A percentile compares a stretch with the other conserved stretches of the same genome.
Evolutionary conservation across 1,139 yeast genomes (phyloP).

Genomic region (Sugiyamaella sp.): DNA sequence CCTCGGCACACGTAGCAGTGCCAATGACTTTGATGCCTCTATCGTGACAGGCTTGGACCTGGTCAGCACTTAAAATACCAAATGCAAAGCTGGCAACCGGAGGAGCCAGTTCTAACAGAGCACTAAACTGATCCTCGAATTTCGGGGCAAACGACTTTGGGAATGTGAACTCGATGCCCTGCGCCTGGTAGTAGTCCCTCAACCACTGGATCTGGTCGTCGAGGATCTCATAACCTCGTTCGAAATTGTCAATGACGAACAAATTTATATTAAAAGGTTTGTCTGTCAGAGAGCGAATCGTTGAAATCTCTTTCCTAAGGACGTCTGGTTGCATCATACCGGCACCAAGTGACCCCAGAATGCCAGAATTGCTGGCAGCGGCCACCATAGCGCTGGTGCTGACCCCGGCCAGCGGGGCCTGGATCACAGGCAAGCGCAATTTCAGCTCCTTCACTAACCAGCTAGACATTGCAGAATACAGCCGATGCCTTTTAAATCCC

Average conservation of each 20-base stretch:
- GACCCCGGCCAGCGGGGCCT: constrained; percentile 57
- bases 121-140: constrained; percentile 29
- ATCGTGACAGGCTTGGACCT: constrained; percentile 41
- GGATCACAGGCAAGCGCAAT: constrained; percentile 46
- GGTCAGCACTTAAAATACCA: constrained; percentile 43
- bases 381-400: constrained; percentile 48
- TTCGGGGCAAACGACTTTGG: constrained; percentile 27
- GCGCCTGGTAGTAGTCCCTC: constrained; percentile 20
- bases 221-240: constrained; percentile 20
- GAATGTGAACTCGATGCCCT: constrained; percentile 23
- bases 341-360: constrained; percentile 51
- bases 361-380: constrained; percentile 48
- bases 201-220: constrained; percentile 25
- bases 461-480: constrained; percentile 6
- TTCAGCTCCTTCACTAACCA: constrained; percentile 10
- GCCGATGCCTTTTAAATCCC: background rate
- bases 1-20: constrained; percentile 49
- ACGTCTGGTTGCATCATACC: constrained; percentile 43
- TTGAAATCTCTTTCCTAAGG: constrained; percentile 25
- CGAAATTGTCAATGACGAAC: constrained; percentile 35
- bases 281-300: constrained; percentile 24
- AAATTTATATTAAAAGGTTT: constrained; percentile 47
- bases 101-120: constrained; percentile 37
- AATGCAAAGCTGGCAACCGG: constrained; percentile 50
- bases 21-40: constrained; percentile 46